Evolutionary conservation across 2,329 filamentous ascomycete genomes (phyloP).

Genomic region (Penicillium rolfsii): DNA sequence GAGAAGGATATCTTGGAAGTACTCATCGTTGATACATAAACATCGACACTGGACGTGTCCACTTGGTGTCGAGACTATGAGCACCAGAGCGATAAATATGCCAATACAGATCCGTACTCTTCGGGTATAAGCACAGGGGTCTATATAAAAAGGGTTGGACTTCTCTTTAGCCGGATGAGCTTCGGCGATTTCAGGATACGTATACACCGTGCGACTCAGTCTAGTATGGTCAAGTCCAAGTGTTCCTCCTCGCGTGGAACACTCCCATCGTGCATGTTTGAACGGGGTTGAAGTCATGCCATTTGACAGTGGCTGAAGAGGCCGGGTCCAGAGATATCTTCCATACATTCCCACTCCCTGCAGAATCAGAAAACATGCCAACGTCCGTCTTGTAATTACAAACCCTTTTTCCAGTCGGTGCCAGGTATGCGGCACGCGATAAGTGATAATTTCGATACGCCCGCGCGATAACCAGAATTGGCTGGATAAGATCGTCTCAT

Average conservation of each 20-base stretch:
- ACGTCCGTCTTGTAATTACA: constrained; percentile 4
- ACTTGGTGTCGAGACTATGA: neutral
- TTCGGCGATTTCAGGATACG: neutral
- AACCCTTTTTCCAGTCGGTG: neutral
- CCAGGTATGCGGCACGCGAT: constrained; percentile 21
- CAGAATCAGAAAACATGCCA: constrained; percentile 2
- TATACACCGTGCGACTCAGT: neutral
- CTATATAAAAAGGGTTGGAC: neutral
- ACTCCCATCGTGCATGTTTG: neutral
- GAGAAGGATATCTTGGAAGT: too few species aligned
- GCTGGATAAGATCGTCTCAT: constrained; percentile 25
- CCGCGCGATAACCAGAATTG: constrained; percentile 25
- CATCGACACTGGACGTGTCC: neutral
- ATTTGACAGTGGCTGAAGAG: constrained; percentile 1
- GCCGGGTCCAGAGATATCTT: constrained; percentile 2
- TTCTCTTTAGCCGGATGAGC: neutral
- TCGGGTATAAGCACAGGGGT: neutral
- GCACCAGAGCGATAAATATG: neutral
- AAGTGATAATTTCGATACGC: constrained; percentile 24
- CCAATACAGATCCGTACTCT: neutral
- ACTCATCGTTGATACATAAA: neutral
- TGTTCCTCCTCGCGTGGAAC: neutral
- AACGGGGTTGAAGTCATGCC: neutral
- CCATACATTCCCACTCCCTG: constrained; percentile 1
- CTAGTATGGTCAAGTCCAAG: neutral